Conservation (phyloP, 2,329 filamentous ascomycete species). For the Aspergillus terreus region DNA sequence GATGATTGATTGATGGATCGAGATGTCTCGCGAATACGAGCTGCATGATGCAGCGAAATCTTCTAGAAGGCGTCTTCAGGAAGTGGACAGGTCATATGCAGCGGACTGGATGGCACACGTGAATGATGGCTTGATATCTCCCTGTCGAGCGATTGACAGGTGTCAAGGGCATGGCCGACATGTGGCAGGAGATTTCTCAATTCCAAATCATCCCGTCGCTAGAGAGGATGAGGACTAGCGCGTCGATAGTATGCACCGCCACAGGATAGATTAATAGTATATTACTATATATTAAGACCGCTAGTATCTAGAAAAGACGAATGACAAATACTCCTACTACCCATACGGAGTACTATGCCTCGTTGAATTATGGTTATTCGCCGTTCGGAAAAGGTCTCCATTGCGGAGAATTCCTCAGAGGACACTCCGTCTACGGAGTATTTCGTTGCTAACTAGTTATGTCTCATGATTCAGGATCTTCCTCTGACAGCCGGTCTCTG, state of each 20-base stretch:
- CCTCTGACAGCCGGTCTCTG: slow-evolving; percentile 2
- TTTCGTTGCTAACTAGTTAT: neutral
- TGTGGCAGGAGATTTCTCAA: neutral
- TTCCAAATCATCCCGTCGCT: slow-evolving; percentile 4
- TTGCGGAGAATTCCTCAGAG: neutral
- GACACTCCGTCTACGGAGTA: no score
- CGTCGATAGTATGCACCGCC: neutral
- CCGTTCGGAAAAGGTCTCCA: neutral
- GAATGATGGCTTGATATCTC: neutral
- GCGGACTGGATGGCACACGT: neutral
- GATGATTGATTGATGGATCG: no score
- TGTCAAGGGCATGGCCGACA: neutral
- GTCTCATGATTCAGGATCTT: no score
- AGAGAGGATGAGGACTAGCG: neutral
- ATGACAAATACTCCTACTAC: no score
- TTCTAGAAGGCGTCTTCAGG: neutral
- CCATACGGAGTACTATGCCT: no score
- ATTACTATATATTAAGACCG: no score
- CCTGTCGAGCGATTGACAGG: neutral
- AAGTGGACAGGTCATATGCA: neutral
- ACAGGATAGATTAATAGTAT: no score
- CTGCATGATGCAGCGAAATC: neutral
- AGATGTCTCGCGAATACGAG: neutral
- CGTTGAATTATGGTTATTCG: neutral
- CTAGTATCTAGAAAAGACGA: no score